These are phyloP conservation scores for Trichoderma asperelloides DNA, from an alignment of 495 filamentous ascomycete species.

Conservation along the genomic window DNA sequence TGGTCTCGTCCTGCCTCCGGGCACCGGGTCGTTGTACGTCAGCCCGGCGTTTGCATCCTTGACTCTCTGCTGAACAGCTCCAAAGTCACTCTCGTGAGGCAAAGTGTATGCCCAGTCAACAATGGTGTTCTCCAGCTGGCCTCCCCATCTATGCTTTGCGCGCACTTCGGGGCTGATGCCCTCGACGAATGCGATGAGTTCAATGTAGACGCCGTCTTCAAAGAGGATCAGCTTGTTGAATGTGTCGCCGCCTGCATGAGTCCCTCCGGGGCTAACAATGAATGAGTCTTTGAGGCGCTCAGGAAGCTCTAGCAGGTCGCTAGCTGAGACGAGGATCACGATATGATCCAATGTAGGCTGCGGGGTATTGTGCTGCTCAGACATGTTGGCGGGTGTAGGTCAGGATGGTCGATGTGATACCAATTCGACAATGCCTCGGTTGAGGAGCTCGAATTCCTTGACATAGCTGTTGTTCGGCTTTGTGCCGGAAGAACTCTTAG, in stretches of 20 bases:
- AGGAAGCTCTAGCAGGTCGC: slow-evolving; percentile 30
- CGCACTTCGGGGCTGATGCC: slow-evolving; percentile 29
- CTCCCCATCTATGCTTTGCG: slow-evolving; percentile 42
- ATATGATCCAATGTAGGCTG: slow-evolving; percentile 41
- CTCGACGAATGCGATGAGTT: slow-evolving; percentile 50
- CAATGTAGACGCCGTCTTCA: slow-evolving; percentile 48
- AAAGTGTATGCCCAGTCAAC: slow-evolving; percentile 48
- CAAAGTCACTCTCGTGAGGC: slow-evolving; percentile 20
- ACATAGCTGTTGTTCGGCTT: background rate
- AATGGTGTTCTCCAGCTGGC: slow-evolving; percentile 30
- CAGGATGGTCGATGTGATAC: background rate
- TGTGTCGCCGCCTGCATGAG: slow-evolving; percentile 39
- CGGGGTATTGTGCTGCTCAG: background rate
- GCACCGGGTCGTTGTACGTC: slow-evolving; percentile 29
- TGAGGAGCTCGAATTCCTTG: background rate
- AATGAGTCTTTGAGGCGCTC: slow-evolving; percentile 42
- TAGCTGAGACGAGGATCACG: slow-evolving; percentile 44
- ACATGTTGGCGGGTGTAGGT: background rate
- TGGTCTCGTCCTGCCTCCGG: slow-evolving; percentile 33
- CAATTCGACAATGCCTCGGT: background rate
- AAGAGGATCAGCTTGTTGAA: slow-evolving; percentile 51
- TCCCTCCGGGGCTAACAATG: slow-evolving; percentile 45
- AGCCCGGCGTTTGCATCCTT: slow-evolving; percentile 22
- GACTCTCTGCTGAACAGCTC: slow-evolving; percentile 20
- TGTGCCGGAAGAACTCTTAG: background rate